Evolutionary conservation across 805 yeast genomes (phyloP), one percentile per base, ranked within the genome.

Genomic region (Ogataea degrootiae): DNA sequence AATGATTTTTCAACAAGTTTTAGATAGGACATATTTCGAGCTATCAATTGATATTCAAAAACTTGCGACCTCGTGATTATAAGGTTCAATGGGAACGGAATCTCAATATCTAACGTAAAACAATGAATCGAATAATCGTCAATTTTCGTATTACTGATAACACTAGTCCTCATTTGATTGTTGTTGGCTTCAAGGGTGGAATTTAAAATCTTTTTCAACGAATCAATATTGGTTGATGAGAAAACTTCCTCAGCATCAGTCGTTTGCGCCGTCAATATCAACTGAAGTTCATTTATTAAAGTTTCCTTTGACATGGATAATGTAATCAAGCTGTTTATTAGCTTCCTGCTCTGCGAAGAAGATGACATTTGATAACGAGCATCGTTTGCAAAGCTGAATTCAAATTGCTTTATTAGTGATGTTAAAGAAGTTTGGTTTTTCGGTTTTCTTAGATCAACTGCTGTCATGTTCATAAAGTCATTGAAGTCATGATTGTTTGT

Each of bases 61-160:
- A 88, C 70, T 23, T 83, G 80, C 15, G 89, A 84, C 46, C 82
- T 77, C 16, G 86, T 80, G 1, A 89, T 68, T 1, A 94, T 72
- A 23, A 92, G 71, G 58, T 89, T 89, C 42, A 89, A 66, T 0
- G 99, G 99, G 61, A 88, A 94, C 3, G 97, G 97, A 21, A 91
- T 64, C n/a, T 74, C 65, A 7, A 83, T 50, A 38, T 82, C 80
- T 40, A 85, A 65, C 48, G 77, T 78, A 11, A 85, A 62, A 43
- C 76, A 75, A 41, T 81, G 71, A 1, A 84, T 70, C 1, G 79
- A 59, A 41, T 71, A 72, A 29, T 70, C 65, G 50, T 66, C 76
- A 45, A 56, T 67, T 51, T 56, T 71, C 54, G 62, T 67, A 58
- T 51, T 61, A n/a, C 54, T 48, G 9, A 63, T 55, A 4, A 39